Conservation (phyloP, 176 grass and related monocot genomes). For the Neostapfia colusana region DNA sequence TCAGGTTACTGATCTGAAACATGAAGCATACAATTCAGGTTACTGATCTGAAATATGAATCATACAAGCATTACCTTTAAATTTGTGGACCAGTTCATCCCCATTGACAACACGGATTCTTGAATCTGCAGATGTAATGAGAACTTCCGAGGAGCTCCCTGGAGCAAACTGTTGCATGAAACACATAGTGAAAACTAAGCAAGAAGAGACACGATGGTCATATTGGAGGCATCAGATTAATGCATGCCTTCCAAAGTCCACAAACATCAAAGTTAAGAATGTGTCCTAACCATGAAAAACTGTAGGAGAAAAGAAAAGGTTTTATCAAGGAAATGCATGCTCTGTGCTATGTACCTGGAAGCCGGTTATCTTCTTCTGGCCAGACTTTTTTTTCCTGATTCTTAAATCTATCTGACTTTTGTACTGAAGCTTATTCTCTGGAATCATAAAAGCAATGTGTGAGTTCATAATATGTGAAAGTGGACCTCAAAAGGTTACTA, state of each 20-base stretch:
- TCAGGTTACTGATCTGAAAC: neutral
- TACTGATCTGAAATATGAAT: neutral
- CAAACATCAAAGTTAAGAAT: neutral
- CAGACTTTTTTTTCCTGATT: constrained; percentile 88
- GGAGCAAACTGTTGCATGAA: constrained; percentile 77
- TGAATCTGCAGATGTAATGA: constrained; percentile 97
- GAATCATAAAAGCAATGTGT: constrained; percentile 28
- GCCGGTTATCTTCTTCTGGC: constrained; percentile 96
- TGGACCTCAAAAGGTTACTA: neutral
- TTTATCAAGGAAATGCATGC: neutral
- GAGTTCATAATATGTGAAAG: constrained; percentile 8
- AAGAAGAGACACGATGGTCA: neutral
- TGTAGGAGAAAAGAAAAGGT: neutral
- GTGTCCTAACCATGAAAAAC: neutral
- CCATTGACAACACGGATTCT: constrained; percentile 98
- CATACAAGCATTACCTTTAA: constrained; percentile 64
- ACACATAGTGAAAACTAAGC: constrained; percentile 30
- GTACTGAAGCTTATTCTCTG: constrained; percentile 90
- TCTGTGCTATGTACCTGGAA: constrained; percentile 65
- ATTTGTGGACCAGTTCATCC: constrained; percentile 86
- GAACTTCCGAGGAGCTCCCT: constrained; percentile 85
- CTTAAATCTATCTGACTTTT: constrained; percentile 79
- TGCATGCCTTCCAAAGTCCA: neutral
- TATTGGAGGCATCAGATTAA: neutral
- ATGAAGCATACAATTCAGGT: neutral